Base-by-base conservation (phyloP, 768 basidiomycete genomes). In the Tulasnella sp. region DNA sequence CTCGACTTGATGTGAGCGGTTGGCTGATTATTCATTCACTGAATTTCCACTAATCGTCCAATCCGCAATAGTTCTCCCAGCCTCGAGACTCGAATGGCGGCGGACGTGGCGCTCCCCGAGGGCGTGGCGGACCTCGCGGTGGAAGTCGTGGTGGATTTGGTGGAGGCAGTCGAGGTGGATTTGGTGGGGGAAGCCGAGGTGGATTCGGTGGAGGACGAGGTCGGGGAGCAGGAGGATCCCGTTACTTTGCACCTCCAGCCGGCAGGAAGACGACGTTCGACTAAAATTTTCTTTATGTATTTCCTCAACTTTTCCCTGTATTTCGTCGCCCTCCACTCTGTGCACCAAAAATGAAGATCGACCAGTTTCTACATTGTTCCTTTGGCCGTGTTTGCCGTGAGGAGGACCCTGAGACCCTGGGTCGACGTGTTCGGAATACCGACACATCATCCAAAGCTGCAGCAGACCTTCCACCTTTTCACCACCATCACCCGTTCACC, bases 211-310 rank as follows among this genome's bases (percentile, higher is more conserved):
- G 86, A 25, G 83, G 83, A 8, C 85, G 88, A 74, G 79, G 81
- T 40, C 81, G 82, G 34, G 81, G 82, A 70, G 78, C 79, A 74
- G 79, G 80, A 49, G 79, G 77, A 54, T 73, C 64, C 49, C 75
- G 82, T 14, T 80, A 81, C 64, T 81, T 91, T 81, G 83, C 88
- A 69, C 80, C 86, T 34, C 87, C 86, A 75, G 89, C 89, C 79
- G 93, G 92, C 81, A 91, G 85, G 85, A 91, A 90, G 83, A 89
- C 83, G 70, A 90, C 88, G 15, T 92, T 92, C 74, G 9, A 74
- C 7, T 42, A 38, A 19, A 70, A 39, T 1, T 2, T 6, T 70
- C 0, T 15, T n/a, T 70, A n/a, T 70, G 68, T 70, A 70, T 70
- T 42, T 34, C 58, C 58, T 31, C 29, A 11, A 25, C 25, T 3